Evolutionary conservation across 2,329 filamentous ascomycete genomes (phyloP), one percentile per base, ranked within the genome.

Genomic region (Colletotrichum ledebouriae): DNA sequence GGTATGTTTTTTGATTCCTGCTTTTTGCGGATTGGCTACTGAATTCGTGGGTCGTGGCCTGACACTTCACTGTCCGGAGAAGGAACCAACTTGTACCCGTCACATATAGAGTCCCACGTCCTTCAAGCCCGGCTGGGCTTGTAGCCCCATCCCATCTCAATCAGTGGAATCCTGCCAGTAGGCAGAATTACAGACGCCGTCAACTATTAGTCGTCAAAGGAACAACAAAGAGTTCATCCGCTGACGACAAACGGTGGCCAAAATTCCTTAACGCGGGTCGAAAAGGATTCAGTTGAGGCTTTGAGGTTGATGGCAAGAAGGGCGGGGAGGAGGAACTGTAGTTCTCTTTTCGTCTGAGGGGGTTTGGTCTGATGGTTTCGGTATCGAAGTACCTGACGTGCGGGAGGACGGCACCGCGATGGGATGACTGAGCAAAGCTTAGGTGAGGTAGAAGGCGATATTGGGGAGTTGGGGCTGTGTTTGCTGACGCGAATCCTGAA

Each of bases 201-300:
- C 6, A 29, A 17, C 17, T 17, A 17, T 17, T 29, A 7, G 29
- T 29, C 6, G 7, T 7, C 29, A 6, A 29, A 29, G 29, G 7
- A 29, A 29, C 22, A 50, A 33, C 47, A 50, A n/a, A 9, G 13
- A 44, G 39, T 58, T 42, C 55, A 58, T 42, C 55, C 55, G 39
- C 46, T 42, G 39, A 46, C 39, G 13, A 22, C 12, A 46, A 37
- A 13, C 6, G 6, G 29, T 29, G 6, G 29, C 29, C 29, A 29
- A 29, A 9, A 29, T 29, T 29, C 29, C 29, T 7, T 29, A 29
- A 29, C 29, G 7, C 29, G 29, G 29, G 29, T 11, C 52, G n/a
- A 55, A 22, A 39, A 33, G 52, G 29, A 29, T 29, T 29, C 9
- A 7, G 29, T 29, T 29, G 29, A 33, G 47, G 22, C 47, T 13